Evolutionary conservation across 768 basidiomycete species (phyloP), one percentile per base, ranked within the genome.

Genomic region (Russula sp.): DNA sequence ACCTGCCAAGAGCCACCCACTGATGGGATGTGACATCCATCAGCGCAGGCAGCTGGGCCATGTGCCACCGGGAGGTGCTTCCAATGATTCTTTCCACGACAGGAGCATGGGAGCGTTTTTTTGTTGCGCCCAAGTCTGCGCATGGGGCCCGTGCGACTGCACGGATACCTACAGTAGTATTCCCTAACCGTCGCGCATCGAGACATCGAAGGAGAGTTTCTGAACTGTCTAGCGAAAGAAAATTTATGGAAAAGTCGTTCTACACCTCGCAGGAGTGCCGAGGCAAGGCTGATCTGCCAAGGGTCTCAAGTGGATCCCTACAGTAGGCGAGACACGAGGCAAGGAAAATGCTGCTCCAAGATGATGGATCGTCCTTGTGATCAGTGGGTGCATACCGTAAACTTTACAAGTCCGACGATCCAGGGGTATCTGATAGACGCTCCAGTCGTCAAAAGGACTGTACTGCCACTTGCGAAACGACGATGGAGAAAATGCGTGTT

Each of bases 311-410:
- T 18, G 22, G 4, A 20, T 55, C 7, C 6, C 51, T n/a, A 39
- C 32, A 44, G 42, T 22, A 49, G 55, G 39, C 32, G 39, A 57
- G 49, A 57, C 48, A 55, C 34, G 44, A 61, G 60, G 40, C 50
- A 56, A 45, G 49, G 18, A 34, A 27, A 34, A 45, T 22, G 22
- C 11, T 50, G 35, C 20, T 59, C 27, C 2, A 20, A 32, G 40
- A 13, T 40, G 51, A 39, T 11, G 8, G 58, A 59, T 59, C 58
- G 52, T 35, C 52, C 22, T 54, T 53, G 51, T 63, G 57, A 59
- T 59, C 62, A 34, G 57, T 11, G 48, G 50, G n/a, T 34, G 9
- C 22, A 32, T 44, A 20, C 37, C 13, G 34, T 40, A 20, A 48
- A 10, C 5, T 32, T 45, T 18, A 32, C 35, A 59, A 34, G 52